Evolutionary conservation across 768 basidiomycete genomes (phyloP).

Genomic region (Pleurotus giganteus): DNA sequence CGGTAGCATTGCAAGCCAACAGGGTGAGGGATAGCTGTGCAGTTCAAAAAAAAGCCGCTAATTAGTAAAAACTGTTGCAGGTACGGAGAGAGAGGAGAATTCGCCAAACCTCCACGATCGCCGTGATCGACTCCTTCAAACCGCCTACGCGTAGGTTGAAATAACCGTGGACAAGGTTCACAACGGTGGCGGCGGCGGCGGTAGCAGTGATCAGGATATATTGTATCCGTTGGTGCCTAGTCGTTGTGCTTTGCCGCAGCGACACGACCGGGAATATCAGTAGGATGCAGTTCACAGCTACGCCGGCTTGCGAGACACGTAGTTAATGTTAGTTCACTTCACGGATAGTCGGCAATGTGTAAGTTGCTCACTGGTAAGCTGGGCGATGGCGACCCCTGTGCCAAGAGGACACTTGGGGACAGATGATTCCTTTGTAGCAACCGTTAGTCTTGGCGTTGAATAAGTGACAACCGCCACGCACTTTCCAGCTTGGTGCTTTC

Average conservation of each 20-base stretch:
- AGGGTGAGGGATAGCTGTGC: conserved; percentile 33
- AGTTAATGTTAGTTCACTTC: not conserved
- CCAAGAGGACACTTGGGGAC: conserved; percentile 38
- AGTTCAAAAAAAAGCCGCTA: not conserved
- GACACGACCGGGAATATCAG: conserved; percentile 40
- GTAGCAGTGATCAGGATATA: conserved; percentile 43
- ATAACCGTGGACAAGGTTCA: conserved; percentile 34
- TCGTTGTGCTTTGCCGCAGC: conserved; percentile 34
- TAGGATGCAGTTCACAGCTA: conserved; percentile 38
- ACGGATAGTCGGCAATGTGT: not conserved
- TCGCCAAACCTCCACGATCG: conserved; percentile 33
- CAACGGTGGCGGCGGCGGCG: conserved; percentile 34
- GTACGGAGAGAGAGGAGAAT: not conserved
- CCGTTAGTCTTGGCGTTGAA: conserved; percentile 6
- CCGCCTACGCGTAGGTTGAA: conserved; percentile 25
- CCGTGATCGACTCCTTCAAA: conserved; percentile 22
- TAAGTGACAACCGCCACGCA: not conserved
- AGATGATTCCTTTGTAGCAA: conserved; percentile 27
- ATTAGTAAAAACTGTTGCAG: too few species aligned
- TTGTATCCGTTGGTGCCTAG: conserved; percentile 30
- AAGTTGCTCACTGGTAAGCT: conserved; percentile 39
- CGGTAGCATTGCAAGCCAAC: conserved; percentile 40
- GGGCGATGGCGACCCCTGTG: conserved; percentile 38
- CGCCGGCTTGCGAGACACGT: conserved; percentile 28
- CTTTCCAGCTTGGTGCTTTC: conserved; percentile 21